These are phyloP conservation scores for Diaporthe destruens DNA, from an alignment of 2,329 filamentous ascomycete genomes.

Conservation along the genomic window DNA sequence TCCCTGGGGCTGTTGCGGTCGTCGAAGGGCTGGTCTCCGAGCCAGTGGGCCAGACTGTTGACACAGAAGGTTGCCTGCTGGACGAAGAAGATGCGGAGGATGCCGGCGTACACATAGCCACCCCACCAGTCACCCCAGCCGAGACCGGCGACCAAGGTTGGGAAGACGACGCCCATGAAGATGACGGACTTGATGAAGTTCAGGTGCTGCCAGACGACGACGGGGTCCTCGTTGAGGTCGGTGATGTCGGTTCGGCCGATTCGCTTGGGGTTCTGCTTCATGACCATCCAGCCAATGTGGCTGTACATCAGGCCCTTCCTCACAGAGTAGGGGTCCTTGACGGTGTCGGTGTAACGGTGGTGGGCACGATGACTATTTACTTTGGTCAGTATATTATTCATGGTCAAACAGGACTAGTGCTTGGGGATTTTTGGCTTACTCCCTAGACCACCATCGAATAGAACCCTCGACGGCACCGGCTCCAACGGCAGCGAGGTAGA, in stretches of 20 bases:
- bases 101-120: conserved; percentile 86
- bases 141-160: conserved; percentile 80
- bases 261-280: conserved; percentile 93
- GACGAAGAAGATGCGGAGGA: conserved; percentile 89
- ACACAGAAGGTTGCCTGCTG: conserved; percentile 95
- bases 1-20: conserved; percentile 93
- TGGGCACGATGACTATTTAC: conserved; percentile 77
- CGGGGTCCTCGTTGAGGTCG: conserved; percentile 86
- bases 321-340: conserved; percentile 92
- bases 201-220: conserved; percentile 90
- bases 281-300: conserved; percentile 90
- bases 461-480: conserved; percentile 88
- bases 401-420: too few relatives aligned
- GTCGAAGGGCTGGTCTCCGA: conserved; percentile 92
- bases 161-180: conserved; percentile 82
- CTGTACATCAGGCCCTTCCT: conserved; percentile 89
- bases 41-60: conserved; percentile 91
- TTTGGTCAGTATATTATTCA: neutral
- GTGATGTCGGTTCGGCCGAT: conserved; percentile 90
- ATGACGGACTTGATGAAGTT: conserved; percentile 86
- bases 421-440: conserved; percentile 47
- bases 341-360: conserved; percentile 92
- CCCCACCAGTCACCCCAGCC: conserved; percentile 86
- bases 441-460: conserved; percentile 89
- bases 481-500: conserved; percentile 85